These are phyloP conservation scores for Tolypocladium ophioglossoides DNA, from an alignment of 2,329 filamentous ascomycete species.

Conservation along the genomic window DNA sequence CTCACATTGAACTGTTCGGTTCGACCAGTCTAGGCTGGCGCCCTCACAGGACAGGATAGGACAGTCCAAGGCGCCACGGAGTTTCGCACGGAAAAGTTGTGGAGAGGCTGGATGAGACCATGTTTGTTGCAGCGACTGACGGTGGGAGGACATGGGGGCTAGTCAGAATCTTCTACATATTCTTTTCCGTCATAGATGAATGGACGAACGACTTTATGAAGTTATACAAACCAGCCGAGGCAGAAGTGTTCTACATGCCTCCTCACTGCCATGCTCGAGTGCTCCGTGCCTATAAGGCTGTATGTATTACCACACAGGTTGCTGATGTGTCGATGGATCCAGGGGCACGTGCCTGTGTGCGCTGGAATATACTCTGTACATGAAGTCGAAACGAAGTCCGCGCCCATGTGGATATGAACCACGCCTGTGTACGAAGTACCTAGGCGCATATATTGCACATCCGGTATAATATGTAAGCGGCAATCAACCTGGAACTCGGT, in stretches of 20 bases:
- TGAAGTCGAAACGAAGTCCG: neutral
- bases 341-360: neutral
- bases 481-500: neutral
- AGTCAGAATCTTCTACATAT: conserved; percentile 23
- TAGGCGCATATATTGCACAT: neutral
- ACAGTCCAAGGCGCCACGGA: neutral
- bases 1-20: neutral
- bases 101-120: neutral
- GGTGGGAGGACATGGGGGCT: conserved; percentile 3
- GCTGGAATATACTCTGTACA: neutral
- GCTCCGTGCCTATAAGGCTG: neutral
- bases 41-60: neutral
- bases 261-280: neutral
- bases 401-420: neutral
- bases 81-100: neutral
- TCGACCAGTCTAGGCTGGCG: neutral
- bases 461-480: neutral
- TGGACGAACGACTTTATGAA: conserved; percentile 17
- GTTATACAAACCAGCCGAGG: neutral
- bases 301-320: neutral
- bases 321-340: neutral
- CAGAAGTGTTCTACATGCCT: neutral
- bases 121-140: neutral
- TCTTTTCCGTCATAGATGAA: conserved; percentile 25
- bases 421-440: neutral